A percentile compares a stretch with the other conserved stretches of the same genome.
phyloP scores from a whole-genome alignment of 2,329 filamentous ascomycete species.

The Hymenoscyphus salicellus region DNA sequence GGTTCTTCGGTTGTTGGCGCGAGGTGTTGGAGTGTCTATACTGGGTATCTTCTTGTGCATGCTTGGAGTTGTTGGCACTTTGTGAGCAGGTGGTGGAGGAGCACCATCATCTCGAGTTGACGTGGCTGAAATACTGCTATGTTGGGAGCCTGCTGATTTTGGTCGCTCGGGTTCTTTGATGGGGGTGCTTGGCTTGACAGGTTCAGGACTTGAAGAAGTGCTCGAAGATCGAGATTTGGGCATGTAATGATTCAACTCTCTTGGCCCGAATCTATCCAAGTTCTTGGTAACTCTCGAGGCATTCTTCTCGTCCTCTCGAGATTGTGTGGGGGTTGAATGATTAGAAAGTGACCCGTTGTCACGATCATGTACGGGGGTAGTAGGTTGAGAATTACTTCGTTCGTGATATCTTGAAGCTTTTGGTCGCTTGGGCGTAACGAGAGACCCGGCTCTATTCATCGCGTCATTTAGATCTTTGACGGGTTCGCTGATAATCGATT shows the following conservation, averaged over 20 bases:
- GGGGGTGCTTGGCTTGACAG: constrained; percentile 15
- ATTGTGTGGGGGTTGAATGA: constrained; percentile 13
- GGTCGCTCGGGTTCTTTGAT: constrained; percentile 22
- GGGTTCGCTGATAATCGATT: constrained; percentile 11
- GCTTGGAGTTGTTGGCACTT: constrained; percentile 45
- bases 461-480: constrained; percentile 25
- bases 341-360: neutral
- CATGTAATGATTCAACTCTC: constrained; percentile 12
- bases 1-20: constrained; percentile 58
- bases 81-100: constrained; percentile 34
- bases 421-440: constrained; percentile 15
- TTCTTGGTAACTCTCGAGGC: neutral
- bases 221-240: constrained; percentile 18
- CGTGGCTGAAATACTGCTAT: constrained; percentile 10
- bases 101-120: constrained; percentile 25
- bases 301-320: neutral
- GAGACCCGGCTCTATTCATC: constrained; percentile 22
- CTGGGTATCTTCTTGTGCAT: constrained; percentile 36
- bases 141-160: constrained; percentile 15
- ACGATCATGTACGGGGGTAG: constrained; percentile 13
- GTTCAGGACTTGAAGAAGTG: constrained; percentile 16
- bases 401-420: constrained; percentile 22
- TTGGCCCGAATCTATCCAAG: neutral
- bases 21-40: constrained; percentile 29
- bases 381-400: constrained; percentile 9